phyloP scores from a whole-genome alignment of 148 eudicot genomes.

The Vaccinium vitisidaea region DNA sequence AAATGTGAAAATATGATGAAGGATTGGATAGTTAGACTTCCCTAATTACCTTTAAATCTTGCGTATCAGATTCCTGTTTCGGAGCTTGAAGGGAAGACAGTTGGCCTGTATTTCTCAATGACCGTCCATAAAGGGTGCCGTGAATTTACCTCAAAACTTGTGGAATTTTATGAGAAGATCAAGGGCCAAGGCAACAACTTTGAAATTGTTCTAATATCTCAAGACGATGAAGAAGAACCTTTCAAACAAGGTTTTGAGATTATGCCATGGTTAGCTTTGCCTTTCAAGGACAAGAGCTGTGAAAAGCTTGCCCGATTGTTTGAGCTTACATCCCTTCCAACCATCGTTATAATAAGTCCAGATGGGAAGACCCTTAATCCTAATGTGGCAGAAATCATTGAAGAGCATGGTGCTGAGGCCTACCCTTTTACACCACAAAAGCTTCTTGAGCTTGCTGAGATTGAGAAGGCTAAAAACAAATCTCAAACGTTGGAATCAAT shows the following conservation, averaged over 20 bases:
- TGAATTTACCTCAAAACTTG: conserved; percentile 46
- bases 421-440: conserved; percentile 79
- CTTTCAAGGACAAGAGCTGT: conserved; percentile 59
- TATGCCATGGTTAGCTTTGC: conserved; percentile 66
- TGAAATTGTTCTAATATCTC: conserved; percentile 62
- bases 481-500: conserved; percentile 75
- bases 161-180: conserved; percentile 48
- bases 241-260: conserved; percentile 39
- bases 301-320: conserved; percentile 61
- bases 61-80: conserved; percentile 50
- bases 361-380: conserved; percentile 72
- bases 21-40: background rate
- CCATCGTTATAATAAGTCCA: conserved; percentile 61
- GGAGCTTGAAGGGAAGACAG: conserved; percentile 76
- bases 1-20: background rate
- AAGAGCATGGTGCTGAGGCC: conserved; percentile 58
- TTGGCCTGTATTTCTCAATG: conserved; percentile 61
- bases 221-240: conserved; percentile 64
- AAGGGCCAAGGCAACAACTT: conserved; percentile 54
- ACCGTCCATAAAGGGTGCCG: conserved; percentile 33
- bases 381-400: conserved; percentile 57
- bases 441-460: conserved; percentile 61
- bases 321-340: conserved; percentile 59
- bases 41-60: background rate
- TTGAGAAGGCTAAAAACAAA: conserved; percentile 54